These are phyloP conservation scores for Vanrija sp. DNA, from an alignment of 1,284 basidiomycete genomes.

Conservation along the genomic window DNA sequence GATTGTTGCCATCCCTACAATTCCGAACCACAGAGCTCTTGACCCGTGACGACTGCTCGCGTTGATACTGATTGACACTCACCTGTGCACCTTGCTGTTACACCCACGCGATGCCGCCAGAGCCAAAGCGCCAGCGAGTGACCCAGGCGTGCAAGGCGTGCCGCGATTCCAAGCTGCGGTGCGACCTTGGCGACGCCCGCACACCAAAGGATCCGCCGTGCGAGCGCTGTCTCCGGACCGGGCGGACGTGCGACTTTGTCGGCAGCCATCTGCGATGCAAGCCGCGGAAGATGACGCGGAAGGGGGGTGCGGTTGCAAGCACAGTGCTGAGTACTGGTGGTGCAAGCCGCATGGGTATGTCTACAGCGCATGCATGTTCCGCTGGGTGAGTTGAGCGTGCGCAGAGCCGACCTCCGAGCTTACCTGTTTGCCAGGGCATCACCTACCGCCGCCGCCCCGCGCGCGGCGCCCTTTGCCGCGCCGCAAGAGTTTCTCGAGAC, in stretches of 20 bases:
- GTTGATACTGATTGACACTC: too few relatives aligned
- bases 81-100: too few relatives aligned
- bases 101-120: too few relatives aligned
- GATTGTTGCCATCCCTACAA: too few relatives aligned
- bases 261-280: slow-evolving; percentile 4
- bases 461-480: too few relatives aligned
- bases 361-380: too few relatives aligned
- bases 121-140: neutral
- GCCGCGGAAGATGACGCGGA: neutral
- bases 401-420: too few relatives aligned
- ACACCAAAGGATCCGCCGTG: slow-evolving; percentile 4
- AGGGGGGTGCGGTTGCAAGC: neutral
- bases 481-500: slow-evolving; percentile 14
- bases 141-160: neutral
- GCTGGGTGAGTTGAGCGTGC: too few relatives aligned
- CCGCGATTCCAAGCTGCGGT: slow-evolving; percentile 2
- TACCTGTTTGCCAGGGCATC: too few relatives aligned
- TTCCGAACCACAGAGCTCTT: too few relatives aligned
- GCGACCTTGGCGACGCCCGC: slow-evolving; percentile 1
- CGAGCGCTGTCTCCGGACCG: slow-evolving; percentile 11
- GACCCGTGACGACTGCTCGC: too few relatives aligned
- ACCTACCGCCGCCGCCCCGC: too few relatives aligned
- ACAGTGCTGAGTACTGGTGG: neutral
- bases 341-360: neutral
- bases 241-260: slow-evolving; percentile 12